These are phyloP conservation scores for Pascua sp. DNA, from an alignment of 1,284 basidiomycete genomes.

Conservation along the genomic window DNA sequence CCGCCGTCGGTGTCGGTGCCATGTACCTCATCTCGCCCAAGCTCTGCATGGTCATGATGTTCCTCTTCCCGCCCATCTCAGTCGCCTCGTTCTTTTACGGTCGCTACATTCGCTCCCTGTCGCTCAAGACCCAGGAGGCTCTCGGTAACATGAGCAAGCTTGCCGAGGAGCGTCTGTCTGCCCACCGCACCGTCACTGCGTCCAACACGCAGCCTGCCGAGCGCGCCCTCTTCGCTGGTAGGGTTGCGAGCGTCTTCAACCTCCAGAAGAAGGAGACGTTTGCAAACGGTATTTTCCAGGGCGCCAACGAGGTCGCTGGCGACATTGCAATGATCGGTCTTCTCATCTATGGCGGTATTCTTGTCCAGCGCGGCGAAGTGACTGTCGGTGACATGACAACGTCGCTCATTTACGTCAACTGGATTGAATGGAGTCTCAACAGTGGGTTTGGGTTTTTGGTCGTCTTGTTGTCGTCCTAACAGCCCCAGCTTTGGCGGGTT, in stretches of 20 bases:
- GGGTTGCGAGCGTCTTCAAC: conserved; percentile 41
- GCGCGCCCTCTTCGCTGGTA: conserved; percentile 34
- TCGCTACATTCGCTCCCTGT: conserved; percentile 44
- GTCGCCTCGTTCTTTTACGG: conserved; percentile 47
- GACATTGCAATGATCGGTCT: conserved; percentile 48
- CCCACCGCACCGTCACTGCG: conserved; percentile 46
- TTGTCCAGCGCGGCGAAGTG: conserved; percentile 43
- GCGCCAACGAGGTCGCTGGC: conserved; percentile 44
- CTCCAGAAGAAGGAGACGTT: conserved; percentile 46
- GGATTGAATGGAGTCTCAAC: conserved; percentile 48
- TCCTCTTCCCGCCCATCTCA: conserved; percentile 47
- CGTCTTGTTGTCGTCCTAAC: neutral
- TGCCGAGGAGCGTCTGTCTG: conserved; percentile 45
- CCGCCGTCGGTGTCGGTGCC: conserved; percentile 41
- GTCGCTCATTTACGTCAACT: conserved; percentile 48
- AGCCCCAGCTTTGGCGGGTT: conserved; percentile 38
- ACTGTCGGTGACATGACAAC: conserved; percentile 48
- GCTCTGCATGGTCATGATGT: conserved; percentile 43
- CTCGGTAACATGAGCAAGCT: conserved; percentile 47
- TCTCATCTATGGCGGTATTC: conserved; percentile 44
- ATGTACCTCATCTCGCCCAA: conserved; percentile 48
- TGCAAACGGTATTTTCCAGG: conserved; percentile 47
- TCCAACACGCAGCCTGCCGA: conserved; percentile 44
- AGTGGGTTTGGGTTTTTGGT: conserved; percentile 26
- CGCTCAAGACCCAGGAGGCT: conserved; percentile 45